These are phyloP conservation scores for Fusarium decemcellulare DNA, from an alignment of 2,329 filamentous ascomycete genomes.

Conservation along the genomic window DNA sequence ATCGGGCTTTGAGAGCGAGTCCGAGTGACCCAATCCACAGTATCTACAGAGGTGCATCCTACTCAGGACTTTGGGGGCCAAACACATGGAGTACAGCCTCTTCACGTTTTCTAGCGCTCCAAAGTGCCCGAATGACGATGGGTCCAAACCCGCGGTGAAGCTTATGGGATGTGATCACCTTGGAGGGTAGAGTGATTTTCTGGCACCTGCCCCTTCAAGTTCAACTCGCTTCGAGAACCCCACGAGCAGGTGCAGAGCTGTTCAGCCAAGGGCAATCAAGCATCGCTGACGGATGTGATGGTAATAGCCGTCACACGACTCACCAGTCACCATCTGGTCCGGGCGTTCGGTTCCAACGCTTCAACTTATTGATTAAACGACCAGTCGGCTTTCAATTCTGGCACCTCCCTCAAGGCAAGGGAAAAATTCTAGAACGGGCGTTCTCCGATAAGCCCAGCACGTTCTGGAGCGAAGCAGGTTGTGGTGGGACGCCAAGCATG, in stretches of 20 bases:
- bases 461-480: neutral
- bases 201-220: constrained; percentile 20
- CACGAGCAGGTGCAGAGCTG: neutral
- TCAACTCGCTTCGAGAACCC: constrained; percentile 1
- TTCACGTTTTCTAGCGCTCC: constrained; percentile 12
- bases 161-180: constrained; percentile 27
- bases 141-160: constrained; percentile 7
- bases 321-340: neutral
- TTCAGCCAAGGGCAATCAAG: neutral
- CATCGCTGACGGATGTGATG: neutral
- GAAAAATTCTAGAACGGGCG: constrained; percentile 26
- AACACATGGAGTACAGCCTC: constrained; percentile 9
- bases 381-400: neutral
- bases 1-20: constrained; percentile 48
- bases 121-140: constrained; percentile 16
- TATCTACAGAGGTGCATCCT: constrained; percentile 22
- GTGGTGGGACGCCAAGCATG: constrained; percentile 13
- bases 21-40: constrained; percentile 16
- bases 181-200: constrained; percentile 27
- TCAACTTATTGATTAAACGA: neutral
- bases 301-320: neutral
- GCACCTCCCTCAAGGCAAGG: neutral
- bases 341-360: constrained; percentile 1
- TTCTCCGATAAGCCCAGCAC: neutral
- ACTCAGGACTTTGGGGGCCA: constrained; percentile 12